phyloP scores from a whole-genome alignment of 1,284 basidiomycete genomes.

The Ganoderma leucocontextum region DNA sequence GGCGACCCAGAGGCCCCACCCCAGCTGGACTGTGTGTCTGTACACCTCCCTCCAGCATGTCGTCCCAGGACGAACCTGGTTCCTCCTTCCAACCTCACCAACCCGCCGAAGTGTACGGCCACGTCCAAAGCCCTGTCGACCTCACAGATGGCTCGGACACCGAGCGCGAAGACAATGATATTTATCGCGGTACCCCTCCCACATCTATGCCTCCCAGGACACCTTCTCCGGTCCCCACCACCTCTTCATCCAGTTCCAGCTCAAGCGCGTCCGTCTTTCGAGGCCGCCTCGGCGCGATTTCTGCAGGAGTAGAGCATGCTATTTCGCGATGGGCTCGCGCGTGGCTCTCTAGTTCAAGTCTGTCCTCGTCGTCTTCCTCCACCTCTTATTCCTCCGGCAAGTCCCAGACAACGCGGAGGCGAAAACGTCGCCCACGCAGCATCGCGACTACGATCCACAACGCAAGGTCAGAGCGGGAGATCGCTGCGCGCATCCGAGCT shows the following conservation, averaged over 20 bases:
- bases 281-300: slow-evolving; percentile 50
- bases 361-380: slow-evolving; percentile 53
- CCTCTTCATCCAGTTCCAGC: slow-evolving; percentile 45
- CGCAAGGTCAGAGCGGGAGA: slow-evolving; percentile 62
- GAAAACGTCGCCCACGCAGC: slow-evolving; percentile 52
- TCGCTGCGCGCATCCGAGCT: slow-evolving; percentile 66
- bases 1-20: slow-evolving; percentile 13
- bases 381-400: slow-evolving; percentile 48
- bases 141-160: slow-evolving; percentile 33
- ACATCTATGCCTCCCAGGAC: slow-evolving; percentile 38
- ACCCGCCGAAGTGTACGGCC: slow-evolving; percentile 31
- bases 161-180: slow-evolving; percentile 55
- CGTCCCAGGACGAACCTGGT: slow-evolving; percentile 25
- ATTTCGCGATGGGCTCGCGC: slow-evolving; percentile 56
- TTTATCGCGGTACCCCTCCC: slow-evolving; percentile 65
- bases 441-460: slow-evolving; percentile 54
- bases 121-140: slow-evolving; percentile 30
- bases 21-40: slow-evolving; percentile 4
- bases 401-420: slow-evolving; percentile 51
- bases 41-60: slow-evolving; percentile 21
- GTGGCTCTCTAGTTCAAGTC: slow-evolving; percentile 53
- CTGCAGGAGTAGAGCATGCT: slow-evolving; percentile 54
- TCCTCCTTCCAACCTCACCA: slow-evolving; percentile 26
- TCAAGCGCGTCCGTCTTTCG: slow-evolving; percentile 44
- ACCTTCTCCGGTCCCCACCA: slow-evolving; percentile 42